These are phyloP conservation scores for Acanthamoeba healyi DNA, from an alignment of 208 protist species.

Conservation along the genomic window DNA sequence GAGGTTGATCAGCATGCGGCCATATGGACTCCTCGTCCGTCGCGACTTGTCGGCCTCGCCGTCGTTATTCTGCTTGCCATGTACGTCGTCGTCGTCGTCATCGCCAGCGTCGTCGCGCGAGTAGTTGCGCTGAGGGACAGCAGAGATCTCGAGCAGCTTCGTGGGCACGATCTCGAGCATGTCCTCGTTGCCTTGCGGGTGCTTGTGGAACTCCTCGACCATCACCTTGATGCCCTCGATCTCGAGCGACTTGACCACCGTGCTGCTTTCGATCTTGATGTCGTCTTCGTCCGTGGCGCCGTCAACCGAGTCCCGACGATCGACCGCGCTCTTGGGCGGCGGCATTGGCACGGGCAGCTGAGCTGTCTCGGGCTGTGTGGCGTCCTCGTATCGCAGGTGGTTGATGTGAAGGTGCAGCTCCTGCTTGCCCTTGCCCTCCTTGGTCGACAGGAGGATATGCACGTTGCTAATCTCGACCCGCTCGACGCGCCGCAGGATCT, in stretches of 20 bases:
- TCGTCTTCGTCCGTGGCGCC: not conserved
- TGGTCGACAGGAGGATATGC: constrained; percentile 2
- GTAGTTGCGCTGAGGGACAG: not conserved
- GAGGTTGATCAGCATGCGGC: constrained; percentile 18
- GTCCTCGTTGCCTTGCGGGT: not conserved
- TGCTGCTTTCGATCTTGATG: not conserved
- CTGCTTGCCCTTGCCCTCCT: constrained; percentile 26
- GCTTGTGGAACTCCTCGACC: constrained; percentile 32
- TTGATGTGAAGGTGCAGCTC: constrained; percentile 45
- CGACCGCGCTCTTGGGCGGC: not conserved
- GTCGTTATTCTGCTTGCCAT: not conserved
- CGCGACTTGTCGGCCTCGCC: not conserved
- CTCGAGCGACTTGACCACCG: constrained; percentile 19
- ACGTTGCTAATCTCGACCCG: constrained; percentile 18
- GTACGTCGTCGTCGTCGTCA: not conserved
- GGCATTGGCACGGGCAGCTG: not conserved
- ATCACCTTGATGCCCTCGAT: constrained; percentile 25
- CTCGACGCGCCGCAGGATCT: constrained; percentile 33
- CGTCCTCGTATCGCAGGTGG: constrained; percentile 48
- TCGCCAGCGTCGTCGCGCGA: not conserved
- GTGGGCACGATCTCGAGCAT: not conserved
- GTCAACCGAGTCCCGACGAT: not conserved
- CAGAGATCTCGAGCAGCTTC: constrained; percentile 16
- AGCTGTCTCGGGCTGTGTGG: not conserved
- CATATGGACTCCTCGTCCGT: not conserved